Evolutionary conservation across 768 basidiomycete genomes (phyloP).

Genomic region (Termitomyces sp.): DNA sequence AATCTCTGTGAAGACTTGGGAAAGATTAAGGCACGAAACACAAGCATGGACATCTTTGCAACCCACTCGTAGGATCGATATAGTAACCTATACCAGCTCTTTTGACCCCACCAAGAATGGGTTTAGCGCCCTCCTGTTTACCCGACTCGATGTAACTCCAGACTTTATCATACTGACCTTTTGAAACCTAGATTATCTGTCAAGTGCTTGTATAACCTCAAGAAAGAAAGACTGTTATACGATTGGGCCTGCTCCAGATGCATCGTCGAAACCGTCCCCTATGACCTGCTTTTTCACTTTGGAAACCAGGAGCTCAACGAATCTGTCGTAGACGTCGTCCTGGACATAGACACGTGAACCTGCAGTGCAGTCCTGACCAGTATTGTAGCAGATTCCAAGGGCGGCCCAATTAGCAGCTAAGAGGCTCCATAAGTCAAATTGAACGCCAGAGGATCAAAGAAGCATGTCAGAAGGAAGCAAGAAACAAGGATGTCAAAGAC

Average conservation of each 20-base stretch:
- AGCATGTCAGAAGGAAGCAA: neutral
- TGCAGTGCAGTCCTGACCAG: slow-evolving; percentile 92
- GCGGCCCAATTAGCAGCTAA: slow-evolving; percentile 82
- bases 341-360: slow-evolving; percentile 90
- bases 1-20: slow-evolving; percentile 76
- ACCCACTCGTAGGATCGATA: slow-evolving; percentile 83
- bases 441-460: neutral
- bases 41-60: neutral
- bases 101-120: slow-evolving; percentile 76
- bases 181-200: slow-evolving; percentile 54
- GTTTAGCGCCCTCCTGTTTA: slow-evolving; percentile 75
- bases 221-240: slow-evolving; percentile 35
- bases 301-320: slow-evolving; percentile 56
- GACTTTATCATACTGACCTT: slow-evolving; percentile 79
- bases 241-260: slow-evolving; percentile 75
- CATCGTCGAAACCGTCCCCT: slow-evolving; percentile 77
- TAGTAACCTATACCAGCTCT: slow-evolving; percentile 76
- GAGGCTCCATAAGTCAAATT: neutral
- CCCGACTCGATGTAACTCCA: slow-evolving; percentile 87
- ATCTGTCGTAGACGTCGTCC: slow-evolving; percentile 81
- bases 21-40: neutral
- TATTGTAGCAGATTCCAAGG: slow-evolving; percentile 82
- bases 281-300: slow-evolving; percentile 68
- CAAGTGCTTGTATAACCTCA: neutral
- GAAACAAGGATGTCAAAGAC: neutral